These are phyloP conservation scores for Irpex sp. DNA, from an alignment of 1,284 basidiomycete species.

Conservation along the genomic window DNA sequence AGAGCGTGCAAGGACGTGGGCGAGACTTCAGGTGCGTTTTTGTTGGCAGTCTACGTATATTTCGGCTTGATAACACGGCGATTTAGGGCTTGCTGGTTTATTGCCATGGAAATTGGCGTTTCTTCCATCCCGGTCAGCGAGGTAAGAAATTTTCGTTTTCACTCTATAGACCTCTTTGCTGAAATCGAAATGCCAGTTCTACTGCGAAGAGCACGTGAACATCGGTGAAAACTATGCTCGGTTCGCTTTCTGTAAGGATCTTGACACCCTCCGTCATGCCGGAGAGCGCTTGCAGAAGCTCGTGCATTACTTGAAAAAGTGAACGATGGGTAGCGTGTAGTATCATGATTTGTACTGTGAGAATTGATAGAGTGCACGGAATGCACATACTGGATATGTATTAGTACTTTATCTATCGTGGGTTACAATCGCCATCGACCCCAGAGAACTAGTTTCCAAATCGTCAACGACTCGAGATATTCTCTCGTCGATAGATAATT, in stretches of 20 bases:
- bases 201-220: slow-evolving; percentile 77
- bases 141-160: slow-evolving; percentile 40
- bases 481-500: slow-evolving; percentile 41
- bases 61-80: slow-evolving; percentile 3
- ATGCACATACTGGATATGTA: background rate
- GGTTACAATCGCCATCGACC: background rate
- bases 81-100: slow-evolving; percentile 83
- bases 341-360: background rate
- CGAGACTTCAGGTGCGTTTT: slow-evolving; percentile 77
- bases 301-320: slow-evolving; percentile 56
- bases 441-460: slow-evolving; percentile 31
- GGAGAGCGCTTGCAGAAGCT: slow-evolving; percentile 75
- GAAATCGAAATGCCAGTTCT: slow-evolving; percentile 60
- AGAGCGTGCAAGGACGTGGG: slow-evolving; percentile 74
- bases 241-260: slow-evolving; percentile 93
- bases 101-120: slow-evolving; percentile 84
- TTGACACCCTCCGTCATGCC: slow-evolving; percentile 76
- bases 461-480: slow-evolving; percentile 74
- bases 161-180: background rate
- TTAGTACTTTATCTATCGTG: background rate
- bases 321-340: background rate
- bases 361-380: background rate
- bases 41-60: background rate
- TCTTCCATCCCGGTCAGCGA: slow-evolving; percentile 94
- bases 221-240: slow-evolving; percentile 87